These are phyloP conservation scores for Asclepias syriaca DNA, from an alignment of 257 asterid species.

Conservation along the genomic window DNA sequence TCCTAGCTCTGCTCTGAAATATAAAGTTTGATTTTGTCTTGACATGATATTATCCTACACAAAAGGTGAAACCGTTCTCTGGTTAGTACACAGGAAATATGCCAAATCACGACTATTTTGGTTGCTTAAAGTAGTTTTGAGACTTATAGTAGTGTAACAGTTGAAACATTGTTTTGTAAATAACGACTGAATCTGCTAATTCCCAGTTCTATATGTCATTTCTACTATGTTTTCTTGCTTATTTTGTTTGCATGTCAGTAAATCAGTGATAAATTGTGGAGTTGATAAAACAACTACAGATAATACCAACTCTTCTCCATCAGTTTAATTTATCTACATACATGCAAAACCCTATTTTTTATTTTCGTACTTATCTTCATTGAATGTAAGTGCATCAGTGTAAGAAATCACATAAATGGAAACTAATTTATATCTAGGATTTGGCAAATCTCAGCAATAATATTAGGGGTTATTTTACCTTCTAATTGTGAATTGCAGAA, in stretches of 20 bases:
- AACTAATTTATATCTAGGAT: not conserved
- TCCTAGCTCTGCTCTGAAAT: not conserved
- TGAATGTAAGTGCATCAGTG: not conserved
- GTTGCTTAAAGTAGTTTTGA: no score
- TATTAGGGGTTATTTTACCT: not conserved
- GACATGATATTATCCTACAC: not conserved
- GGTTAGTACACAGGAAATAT: not conserved
- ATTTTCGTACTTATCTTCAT: not conserved
- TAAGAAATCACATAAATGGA: not conserved
- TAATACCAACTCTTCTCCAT: not conserved
- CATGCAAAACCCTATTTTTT: not conserved
- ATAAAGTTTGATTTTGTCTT: not conserved
- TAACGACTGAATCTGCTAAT: no score
- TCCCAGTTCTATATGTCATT: no score
- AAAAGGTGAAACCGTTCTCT: not conserved
- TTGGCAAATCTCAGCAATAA: not conserved
- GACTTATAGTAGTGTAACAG: no score
- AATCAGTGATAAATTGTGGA: not conserved
- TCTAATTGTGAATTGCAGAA: not conserved
- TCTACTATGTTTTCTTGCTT: not conserved
- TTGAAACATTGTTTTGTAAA: no score
- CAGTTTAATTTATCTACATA: not conserved
- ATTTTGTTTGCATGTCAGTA: not conserved
- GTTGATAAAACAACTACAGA: no score
- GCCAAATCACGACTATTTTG: no score